phyloP scores from a whole-genome alignment of 441 rosid species.

The Aleurites moluccanus region DNA sequence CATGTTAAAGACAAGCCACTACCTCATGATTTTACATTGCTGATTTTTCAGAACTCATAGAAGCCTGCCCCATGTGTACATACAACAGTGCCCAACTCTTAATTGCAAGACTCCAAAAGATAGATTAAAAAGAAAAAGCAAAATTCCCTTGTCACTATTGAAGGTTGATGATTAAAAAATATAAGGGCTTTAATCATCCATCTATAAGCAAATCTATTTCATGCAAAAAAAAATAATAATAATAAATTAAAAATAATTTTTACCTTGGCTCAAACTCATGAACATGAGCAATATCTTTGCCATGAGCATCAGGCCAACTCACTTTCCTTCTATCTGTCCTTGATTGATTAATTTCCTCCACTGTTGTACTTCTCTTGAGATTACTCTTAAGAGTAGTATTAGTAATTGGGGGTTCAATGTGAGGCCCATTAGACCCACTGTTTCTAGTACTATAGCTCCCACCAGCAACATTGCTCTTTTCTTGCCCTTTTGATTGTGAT shows the following conservation, averaged over 20 bases:
- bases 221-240: background rate
- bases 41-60: background rate
- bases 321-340: slow-evolving; percentile 59
- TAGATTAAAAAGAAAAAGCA: background rate
- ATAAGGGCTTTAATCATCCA: background rate
- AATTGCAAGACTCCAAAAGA: background rate
- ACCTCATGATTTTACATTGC: background rate
- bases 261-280: slow-evolving; percentile 78
- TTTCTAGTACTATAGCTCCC: slow-evolving; percentile 23
- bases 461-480: slow-evolving; percentile 23
- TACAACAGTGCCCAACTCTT: slow-evolving; percentile 5
- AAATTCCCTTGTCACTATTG: background rate
- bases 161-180: background rate
- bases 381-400: slow-evolving; percentile 48
- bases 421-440: slow-evolving; percentile 42
- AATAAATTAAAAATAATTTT: background rate
- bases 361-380: slow-evolving; percentile 43
- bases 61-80: slow-evolving; percentile 10
- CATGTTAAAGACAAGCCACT: background rate
- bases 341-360: slow-evolving; percentile 28
- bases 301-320: slow-evolving; percentile 78
- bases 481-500: slow-evolving; percentile 21
- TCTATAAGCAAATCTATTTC: background rate
- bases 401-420: slow-evolving; percentile 24
- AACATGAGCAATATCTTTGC: slow-evolving; percentile 76